These are phyloP conservation scores for Nannochloris sp. DNA, from an alignment of 139 green algal genomes.

Conservation along the genomic window DNA sequence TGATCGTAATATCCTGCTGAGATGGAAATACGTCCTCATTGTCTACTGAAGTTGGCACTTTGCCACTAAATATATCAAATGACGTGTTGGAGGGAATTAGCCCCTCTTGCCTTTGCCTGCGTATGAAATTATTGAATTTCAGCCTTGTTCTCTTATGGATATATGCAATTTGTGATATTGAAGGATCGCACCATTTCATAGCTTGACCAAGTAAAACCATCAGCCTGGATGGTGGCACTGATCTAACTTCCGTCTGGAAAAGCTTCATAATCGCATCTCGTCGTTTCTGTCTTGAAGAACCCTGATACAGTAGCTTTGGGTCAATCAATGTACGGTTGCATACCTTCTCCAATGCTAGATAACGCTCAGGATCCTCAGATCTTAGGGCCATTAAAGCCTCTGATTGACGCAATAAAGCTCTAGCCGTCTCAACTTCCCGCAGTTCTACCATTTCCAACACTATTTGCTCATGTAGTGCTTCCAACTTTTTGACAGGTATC, in stretches of 20 bases:
- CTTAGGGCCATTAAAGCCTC: constrained; percentile 72
- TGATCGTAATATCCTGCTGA: constrained; percentile 49
- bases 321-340: constrained; percentile 68
- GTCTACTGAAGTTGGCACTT: constrained; percentile 57
- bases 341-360: constrained; percentile 76
- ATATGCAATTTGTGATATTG: not conserved
- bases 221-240: constrained; percentile 78
- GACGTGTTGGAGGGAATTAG: constrained; percentile 71
- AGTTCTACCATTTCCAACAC: constrained; percentile 95
- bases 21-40: constrained; percentile 80
- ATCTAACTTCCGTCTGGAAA: constrained; percentile 73
- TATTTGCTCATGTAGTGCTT: constrained; percentile 93
- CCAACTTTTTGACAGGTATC: constrained; percentile 76
- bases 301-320: constrained; percentile 62
- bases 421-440: constrained; percentile 81
- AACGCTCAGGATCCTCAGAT: constrained; percentile 74
- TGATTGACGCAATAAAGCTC: constrained; percentile 82
- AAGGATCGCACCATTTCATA: constrained; percentile 68
- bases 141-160: not conserved
- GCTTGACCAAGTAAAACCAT: constrained; percentile 94
- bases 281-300: constrained; percentile 75
- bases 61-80: constrained; percentile 88
- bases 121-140: not conserved
- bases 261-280: constrained; percentile 64
- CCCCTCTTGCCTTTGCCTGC: constrained; percentile 65